Conservation (phyloP, 2,329 filamentous ascomycete genomes). For the Xylariaceae sp. region DNA sequence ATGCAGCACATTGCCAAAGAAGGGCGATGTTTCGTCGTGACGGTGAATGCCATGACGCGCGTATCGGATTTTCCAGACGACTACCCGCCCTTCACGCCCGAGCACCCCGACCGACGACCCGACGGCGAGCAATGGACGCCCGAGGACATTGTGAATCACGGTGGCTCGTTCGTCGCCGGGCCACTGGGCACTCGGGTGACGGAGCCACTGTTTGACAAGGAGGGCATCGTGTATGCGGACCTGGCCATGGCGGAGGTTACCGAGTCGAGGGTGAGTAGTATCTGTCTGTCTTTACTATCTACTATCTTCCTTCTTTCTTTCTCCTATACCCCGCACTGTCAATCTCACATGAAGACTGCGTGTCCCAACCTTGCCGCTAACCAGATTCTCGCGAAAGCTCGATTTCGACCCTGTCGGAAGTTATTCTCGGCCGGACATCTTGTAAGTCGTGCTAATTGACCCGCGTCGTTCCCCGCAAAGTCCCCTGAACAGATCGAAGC, state of each 20-base stretch:
- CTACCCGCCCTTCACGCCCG: slow-evolving; percentile 38
- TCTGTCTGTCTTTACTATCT: background rate
- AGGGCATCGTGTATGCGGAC: slow-evolving; percentile 37
- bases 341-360: background rate
- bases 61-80: slow-evolving; percentile 39
- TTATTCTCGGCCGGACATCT: slow-evolving; percentile 38
- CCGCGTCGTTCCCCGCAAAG: no score
- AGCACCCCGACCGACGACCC: slow-evolving; percentile 36
- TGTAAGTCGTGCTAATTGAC: slow-evolving; percentile 29
- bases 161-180: slow-evolving; percentile 38
- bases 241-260: slow-evolving; percentile 33
- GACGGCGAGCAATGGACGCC: slow-evolving; percentile 35
- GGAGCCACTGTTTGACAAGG: slow-evolving; percentile 38
- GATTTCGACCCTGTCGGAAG: slow-evolving; percentile 40
- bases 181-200: slow-evolving; percentile 36
- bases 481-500: no score
- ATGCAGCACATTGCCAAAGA: slow-evolving; percentile 44
- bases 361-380: no score
- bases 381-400: slow-evolving; percentile 23
- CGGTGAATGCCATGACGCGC: slow-evolving; percentile 38
- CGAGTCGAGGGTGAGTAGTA: slow-evolving; percentile 34
- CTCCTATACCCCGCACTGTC: background rate
- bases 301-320: background rate
- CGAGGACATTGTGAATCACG: slow-evolving; percentile 37
- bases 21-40: slow-evolving; percentile 40